Evolutionary conservation across 805 yeast genomes (phyloP), one percentile per base, ranked within the genome.

Genomic region (Cyberlindnera saturnus): DNA sequence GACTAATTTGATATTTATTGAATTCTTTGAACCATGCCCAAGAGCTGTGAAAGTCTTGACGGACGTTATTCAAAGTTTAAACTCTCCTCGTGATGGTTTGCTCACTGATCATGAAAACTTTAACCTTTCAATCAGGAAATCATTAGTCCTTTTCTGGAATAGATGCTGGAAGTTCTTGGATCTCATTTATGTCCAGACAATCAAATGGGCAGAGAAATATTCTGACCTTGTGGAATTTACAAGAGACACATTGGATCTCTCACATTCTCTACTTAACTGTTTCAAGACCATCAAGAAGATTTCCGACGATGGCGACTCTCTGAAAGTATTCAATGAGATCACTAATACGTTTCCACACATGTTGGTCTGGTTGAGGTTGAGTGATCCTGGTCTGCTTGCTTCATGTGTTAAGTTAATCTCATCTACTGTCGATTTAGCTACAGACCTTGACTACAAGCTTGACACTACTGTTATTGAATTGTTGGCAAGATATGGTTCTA

Each of bases 181-280:
- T 36, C 73, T 81, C 70, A 75, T 87, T 2, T 86, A 85, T 51
- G 67, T 69, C 34, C 73, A 76, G 43, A 86, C 95, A 1, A 65
- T 85, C 13, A 60, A 61, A 3, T 91, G 99, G 99, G 88, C 96
- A 0, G 63, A 71, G 2, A 63, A 66, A 32, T 82, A 79, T 52
- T 67, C 71, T 0, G 74, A 74, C 39, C 67, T 87, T 52, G 74
- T 82, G 35, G 95, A 89, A 44, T 90, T 88, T 52, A 86, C 96
- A 3, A 75, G 95, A 59, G 96, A 88, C 57, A 81, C 87, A 0
- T 69, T 91, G 40, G 96, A 90, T 52, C 69, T 86, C 29, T 82
- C 95, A 45, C 81, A 82, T 47, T 61, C 71, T 2, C 64, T 90
- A 30, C 59, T 90, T n/a, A 80, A 74, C 43, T 77, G 90, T 2